A percentile compares a stretch with the other conserved stretches of the same genome.
Conservation (phyloP, 2,329 filamentous ascomycete species). For the Aphanocladium album region DNA sequence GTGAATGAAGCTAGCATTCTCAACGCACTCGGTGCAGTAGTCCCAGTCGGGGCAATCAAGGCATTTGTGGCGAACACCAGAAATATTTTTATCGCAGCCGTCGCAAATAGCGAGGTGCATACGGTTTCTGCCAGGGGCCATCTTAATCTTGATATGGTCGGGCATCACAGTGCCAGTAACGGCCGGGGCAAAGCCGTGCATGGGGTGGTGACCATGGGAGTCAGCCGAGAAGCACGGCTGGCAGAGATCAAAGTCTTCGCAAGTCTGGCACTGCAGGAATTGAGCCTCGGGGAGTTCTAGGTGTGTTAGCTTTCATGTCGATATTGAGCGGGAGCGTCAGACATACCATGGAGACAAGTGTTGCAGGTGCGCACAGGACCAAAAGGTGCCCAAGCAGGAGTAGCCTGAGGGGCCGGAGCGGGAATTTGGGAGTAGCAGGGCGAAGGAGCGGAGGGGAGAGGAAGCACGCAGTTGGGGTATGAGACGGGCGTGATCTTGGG, state of each 20-base stretch:
- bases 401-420: background rate
- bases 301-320: background rate
- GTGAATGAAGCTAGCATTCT: constrained; percentile 63
- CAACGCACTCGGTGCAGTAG: constrained; percentile 75
- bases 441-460: background rate
- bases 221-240: constrained; percentile 69
- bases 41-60: constrained; percentile 97
- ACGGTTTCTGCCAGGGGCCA: constrained; percentile 74
- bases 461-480: background rate
- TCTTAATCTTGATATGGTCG: constrained; percentile 58
- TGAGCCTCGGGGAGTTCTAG: constrained; percentile 66
- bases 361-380: constrained; percentile 63
- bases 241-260: constrained; percentile 92
- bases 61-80: constrained; percentile 92
- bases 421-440: background rate
- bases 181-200: constrained; percentile 71
- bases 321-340: background rate
- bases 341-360: constrained; percentile 47
- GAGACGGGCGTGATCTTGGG: background rate
- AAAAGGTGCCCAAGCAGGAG: background rate
- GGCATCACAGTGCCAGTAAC: constrained; percentile 58
- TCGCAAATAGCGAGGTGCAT: constrained; percentile 89
- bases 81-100: constrained; percentile 83
- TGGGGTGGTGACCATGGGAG: constrained; percentile 86
- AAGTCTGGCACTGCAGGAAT: constrained; percentile 80